Conservation (phyloP, 768 basidiomycete species). For the Kwoniella botswanensis region DNA sequence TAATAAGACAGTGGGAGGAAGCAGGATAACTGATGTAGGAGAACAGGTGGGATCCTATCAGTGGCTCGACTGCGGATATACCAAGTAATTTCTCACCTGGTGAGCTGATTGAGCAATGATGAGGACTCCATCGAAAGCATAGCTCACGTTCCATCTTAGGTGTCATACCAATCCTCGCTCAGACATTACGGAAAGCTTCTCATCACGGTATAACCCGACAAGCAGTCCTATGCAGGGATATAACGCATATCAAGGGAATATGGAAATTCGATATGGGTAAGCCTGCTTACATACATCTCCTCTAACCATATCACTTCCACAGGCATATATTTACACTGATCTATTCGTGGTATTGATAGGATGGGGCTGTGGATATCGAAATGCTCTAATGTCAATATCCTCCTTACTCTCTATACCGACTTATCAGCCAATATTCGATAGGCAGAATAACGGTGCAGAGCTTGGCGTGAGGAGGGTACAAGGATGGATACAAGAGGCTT, state of each 20-base stretch:
- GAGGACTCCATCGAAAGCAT: not conserved
- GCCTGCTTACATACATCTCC: conserved; percentile 1
- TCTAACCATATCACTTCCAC: not conserved
- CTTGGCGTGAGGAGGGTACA: conserved; percentile 80
- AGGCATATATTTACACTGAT: too few relatives aligned
- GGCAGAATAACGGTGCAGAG: conserved; percentile 55
- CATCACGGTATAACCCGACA: conserved; percentile 34
- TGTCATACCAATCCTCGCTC: conserved; percentile 40
- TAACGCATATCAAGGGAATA: conserved; percentile 45
- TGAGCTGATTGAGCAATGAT: conserved; percentile 2
- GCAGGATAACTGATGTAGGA: not conserved
- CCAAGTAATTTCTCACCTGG: conserved; percentile 53
- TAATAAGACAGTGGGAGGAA: not conserved
- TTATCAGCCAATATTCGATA: conserved; percentile 39
- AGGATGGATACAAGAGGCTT: conserved; percentile 78
- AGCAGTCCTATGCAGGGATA: conserved; percentile 47
- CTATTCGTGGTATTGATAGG: conserved; percentile 16
- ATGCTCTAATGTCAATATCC: conserved; percentile 59
- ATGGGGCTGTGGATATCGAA: conserved; percentile 57
- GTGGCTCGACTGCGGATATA: conserved; percentile 24
- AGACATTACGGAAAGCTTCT: conserved; percentile 24
- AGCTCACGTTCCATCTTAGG: conserved; percentile 22
- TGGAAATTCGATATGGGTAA: conserved; percentile 51
- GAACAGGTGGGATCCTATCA: conserved; percentile 50
- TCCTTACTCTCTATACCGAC: conserved; percentile 33